Conservation (phyloP, 805 yeast species). For the Barnettozyma pratensis region DNA sequence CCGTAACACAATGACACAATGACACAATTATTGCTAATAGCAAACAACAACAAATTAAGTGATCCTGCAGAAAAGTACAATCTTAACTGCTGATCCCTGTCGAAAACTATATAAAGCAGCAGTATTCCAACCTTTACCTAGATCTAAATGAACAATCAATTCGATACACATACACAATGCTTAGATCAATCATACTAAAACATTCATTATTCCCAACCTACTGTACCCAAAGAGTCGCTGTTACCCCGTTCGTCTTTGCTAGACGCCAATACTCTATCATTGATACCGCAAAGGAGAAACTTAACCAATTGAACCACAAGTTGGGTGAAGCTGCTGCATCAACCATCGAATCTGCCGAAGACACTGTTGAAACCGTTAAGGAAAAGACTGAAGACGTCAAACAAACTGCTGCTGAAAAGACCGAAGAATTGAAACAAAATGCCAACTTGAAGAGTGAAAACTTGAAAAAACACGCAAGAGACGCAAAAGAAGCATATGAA, state of each 20-base stretch:
- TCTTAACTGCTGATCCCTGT: too few relatives aligned
- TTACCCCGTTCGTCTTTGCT: neutral
- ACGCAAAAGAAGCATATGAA: neutral
- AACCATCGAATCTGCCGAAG: constrained; percentile 17
- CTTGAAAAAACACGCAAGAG: neutral
- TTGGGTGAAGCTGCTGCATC: constrained; percentile 23
- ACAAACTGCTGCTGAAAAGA: constrained; percentile 5
- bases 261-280: constrained; percentile 16
- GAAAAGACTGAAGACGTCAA: constrained; percentile 4
- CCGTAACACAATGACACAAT: neutral
- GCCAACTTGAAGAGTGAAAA: neutral
- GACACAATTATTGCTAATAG: neutral
- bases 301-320: constrained; percentile 19
- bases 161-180: neutral
- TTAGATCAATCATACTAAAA: constrained; percentile 1
- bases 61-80: neutral
- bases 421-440: neutral
- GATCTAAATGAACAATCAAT: too few relatives aligned
- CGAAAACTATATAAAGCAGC: too few relatives aligned
- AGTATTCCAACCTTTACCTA: too few relatives aligned
- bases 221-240: neutral
- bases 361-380: constrained; percentile 10
- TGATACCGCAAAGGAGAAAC: constrained; percentile 19
- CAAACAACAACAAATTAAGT: neutral
- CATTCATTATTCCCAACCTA: neutral